Percentiles rank a stretch among this genome's conserved stretches.
These are phyloP conservation scores for Gonium pectorale DNA, from an alignment of 139 green algal species.

Conservation along the genomic window DNA sequence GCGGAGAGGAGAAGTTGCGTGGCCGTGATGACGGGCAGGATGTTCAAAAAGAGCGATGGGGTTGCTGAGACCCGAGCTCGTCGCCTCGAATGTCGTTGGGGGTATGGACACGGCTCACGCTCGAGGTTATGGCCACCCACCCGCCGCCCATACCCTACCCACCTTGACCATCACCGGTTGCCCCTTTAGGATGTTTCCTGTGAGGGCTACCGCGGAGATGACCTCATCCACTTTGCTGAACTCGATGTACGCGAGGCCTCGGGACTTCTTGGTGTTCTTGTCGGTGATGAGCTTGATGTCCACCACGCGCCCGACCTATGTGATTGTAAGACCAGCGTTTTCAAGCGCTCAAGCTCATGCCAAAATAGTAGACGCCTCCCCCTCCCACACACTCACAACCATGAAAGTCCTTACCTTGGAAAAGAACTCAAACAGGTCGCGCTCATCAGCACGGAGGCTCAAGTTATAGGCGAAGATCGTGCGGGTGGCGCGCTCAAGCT, in stretches of 20 bases:
- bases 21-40: neutral
- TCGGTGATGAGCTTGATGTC: slow-evolving; percentile 96
- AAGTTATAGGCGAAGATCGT: slow-evolving; percentile 94
- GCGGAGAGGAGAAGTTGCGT: neutral
- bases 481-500: slow-evolving; percentile 86
- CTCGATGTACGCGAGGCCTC: slow-evolving; percentile 97
- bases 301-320: slow-evolving; percentile 67
- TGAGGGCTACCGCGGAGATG: slow-evolving; percentile 86
- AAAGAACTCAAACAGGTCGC: slow-evolving; percentile 60
- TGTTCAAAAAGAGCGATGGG: neutral
- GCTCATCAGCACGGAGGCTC: slow-evolving; percentile 82
- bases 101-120: too few relatives aligned
- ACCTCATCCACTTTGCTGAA: slow-evolving; percentile 78
- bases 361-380: too few relatives aligned
- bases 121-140: too few relatives aligned
- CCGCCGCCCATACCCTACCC: neutral
- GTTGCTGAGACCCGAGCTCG: too few relatives aligned
- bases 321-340: neutral
- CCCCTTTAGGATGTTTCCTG: slow-evolving; percentile 84
- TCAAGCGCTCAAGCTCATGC: neutral
- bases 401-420: neutral
- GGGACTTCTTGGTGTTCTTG: slow-evolving; percentile 87
- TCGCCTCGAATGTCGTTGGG: too few relatives aligned
- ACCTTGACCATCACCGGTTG: slow-evolving; percentile 93
- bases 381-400: too few relatives aligned